Conservation (phyloP, 2,329 filamentous ascomycete genomes). For the Pseudogymnoascus sp. region DNA sequence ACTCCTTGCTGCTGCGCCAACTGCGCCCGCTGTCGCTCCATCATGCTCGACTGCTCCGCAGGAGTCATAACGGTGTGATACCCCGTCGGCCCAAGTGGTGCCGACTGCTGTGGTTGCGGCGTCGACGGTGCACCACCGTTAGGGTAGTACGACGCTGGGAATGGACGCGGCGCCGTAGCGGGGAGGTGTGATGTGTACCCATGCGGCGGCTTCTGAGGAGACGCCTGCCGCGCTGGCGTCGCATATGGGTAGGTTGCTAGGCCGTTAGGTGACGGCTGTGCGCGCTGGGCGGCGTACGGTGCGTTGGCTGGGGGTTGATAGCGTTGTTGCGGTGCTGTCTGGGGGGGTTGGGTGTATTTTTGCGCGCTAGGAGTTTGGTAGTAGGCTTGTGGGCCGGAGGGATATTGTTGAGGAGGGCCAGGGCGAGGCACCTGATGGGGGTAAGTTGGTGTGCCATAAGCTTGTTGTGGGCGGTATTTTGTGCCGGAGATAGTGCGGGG, state of each 20-base stretch:
- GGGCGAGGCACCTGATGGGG: constrained; percentile 23
- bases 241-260: constrained; percentile 20
- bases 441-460: constrained; percentile 24
- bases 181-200: constrained; percentile 16
- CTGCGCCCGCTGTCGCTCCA: constrained; percentile 29
- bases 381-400: background rate
- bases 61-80: constrained; percentile 26
- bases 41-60: constrained; percentile 28
- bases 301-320: constrained; percentile 19
- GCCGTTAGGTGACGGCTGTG: constrained; percentile 21
- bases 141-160: background rate
- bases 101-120: constrained; percentile 16
- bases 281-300: constrained; percentile 20
- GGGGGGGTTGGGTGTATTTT: constrained; percentile 14
- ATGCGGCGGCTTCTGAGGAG: constrained; percentile 24
- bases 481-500: constrained; percentile 20
- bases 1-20: constrained; percentile 23
- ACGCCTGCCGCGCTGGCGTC: constrained; percentile 22
- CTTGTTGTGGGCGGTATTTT: constrained; percentile 20
- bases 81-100: constrained; percentile 19
- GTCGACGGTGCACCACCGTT: constrained; percentile 11
- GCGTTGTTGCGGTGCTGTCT: constrained; percentile 21
- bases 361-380: constrained; percentile 2
- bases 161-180: constrained; percentile 14
- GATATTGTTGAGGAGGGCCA: constrained; percentile 20